phyloP scores from a whole-genome alignment of 176 grass and related monocot genomes.

The Rhynchospora tenuis region DNA sequence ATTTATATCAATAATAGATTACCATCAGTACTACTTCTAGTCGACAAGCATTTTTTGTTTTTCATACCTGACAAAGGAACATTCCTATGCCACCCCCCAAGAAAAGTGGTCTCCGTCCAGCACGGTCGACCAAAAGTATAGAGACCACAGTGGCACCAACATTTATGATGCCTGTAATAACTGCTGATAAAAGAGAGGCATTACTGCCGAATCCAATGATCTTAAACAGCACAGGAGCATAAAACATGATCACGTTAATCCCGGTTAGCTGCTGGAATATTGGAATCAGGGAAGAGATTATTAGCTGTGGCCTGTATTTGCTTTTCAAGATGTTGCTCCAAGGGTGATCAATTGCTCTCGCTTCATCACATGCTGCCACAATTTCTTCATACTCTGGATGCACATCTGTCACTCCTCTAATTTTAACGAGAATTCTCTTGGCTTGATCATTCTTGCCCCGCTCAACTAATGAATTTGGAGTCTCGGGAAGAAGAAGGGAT shows the following conservation, averaged over 20 bases:
- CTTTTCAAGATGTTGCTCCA: constrained; percentile 11
- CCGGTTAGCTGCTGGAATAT: constrained; percentile 13
- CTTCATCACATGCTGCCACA: constrained; percentile 8
- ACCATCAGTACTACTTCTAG: neutral
- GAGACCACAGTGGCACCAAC: constrained; percentile 4
- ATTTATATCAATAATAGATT: neutral
- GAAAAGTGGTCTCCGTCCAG: neutral
- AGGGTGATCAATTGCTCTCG: neutral
- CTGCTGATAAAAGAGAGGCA: constrained; percentile 6
- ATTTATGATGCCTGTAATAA: constrained; percentile 16
- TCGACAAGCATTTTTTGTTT: neutral
- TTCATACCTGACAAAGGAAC: constrained; percentile 14
- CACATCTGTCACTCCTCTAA: constrained; percentile 15
- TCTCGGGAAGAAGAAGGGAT: constrained; percentile 9
- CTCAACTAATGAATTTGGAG: constrained; percentile 17
- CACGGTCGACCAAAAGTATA: constrained; percentile 1
- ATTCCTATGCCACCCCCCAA: constrained; percentile 9
- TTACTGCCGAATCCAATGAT: constrained; percentile 13
- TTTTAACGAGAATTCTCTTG: constrained; percentile 1
- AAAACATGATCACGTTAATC: constrained; percentile 22
- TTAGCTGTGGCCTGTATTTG: constrained; percentile 17
- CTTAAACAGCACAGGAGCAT: constrained; percentile 20
- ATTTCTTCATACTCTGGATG: constrained; percentile 15
- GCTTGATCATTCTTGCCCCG: neutral
- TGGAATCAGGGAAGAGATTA: neutral